These are phyloP conservation scores for Rheum nobile DNA, from an alignment of 148 eudicot species.

Conservation along the genomic window DNA sequence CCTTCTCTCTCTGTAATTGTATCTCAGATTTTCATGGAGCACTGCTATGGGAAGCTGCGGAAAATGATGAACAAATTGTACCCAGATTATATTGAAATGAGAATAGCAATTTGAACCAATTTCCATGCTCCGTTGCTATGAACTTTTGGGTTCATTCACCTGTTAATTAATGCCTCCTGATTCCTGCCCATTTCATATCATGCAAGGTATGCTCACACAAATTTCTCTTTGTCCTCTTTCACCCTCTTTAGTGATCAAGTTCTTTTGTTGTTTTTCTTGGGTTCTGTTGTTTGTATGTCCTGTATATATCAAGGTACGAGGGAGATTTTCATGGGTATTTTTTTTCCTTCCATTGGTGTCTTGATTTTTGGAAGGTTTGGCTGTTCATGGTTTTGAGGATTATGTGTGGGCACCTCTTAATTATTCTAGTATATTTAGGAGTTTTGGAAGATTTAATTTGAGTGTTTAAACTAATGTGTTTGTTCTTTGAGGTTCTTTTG, in stretches of 20 bases:
- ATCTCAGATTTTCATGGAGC: neutral
- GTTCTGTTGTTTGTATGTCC: neutral
- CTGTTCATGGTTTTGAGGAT: neutral
- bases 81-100: neutral
- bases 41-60: conserved; percentile 1
- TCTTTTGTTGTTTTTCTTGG: neutral
- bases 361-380: neutral
- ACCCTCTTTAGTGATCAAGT: neutral
- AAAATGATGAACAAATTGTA: neutral
- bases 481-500: neutral
- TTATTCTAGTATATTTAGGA: neutral
- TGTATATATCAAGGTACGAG: neutral
- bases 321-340: neutral
- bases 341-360: neutral
- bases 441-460: neutral
- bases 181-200: neutral
- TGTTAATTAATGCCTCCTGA: neutral
- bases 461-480: neutral
- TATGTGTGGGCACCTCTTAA: neutral
- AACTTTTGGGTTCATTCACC: neutral
- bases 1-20: conserved; percentile 5
- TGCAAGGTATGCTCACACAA: conserved; percentile 7
- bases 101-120: neutral
- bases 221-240: neutral
- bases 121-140: neutral